A percentile compares a stretch with the other conserved stretches of the same genome.
These are phyloP conservation scores for Phytophthora fragariaefolia DNA, from an alignment of 352 stramenopile genomes.

Conservation along the genomic window DNA sequence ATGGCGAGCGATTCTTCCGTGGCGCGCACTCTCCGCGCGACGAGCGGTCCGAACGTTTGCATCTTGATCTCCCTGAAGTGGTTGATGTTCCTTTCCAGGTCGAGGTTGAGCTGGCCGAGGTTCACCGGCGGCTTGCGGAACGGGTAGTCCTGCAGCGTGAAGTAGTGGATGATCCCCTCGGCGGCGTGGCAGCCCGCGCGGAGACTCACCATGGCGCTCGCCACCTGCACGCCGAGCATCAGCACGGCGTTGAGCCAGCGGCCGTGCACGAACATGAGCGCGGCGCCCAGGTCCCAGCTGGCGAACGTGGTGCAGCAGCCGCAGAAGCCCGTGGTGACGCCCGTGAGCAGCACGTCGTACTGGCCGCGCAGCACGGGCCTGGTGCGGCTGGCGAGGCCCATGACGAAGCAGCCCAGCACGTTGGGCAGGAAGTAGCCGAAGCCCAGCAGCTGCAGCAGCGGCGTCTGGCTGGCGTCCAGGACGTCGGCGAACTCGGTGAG, in stretches of 20 bases:
- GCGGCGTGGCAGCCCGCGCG: conserved; percentile 50
- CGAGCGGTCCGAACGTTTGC: conserved; percentile 51
- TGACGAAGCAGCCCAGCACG: conserved; percentile 68
- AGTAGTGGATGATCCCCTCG: conserved; percentile 52
- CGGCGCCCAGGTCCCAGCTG: conserved; percentile 59
- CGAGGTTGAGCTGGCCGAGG: conserved; percentile 55
- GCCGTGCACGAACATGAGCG: conserved; percentile 57
- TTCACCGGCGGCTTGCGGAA: conserved; percentile 58
- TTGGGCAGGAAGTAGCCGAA: conserved; percentile 67
- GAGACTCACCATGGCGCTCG: conserved; percentile 51
- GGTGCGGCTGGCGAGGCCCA: conserved; percentile 52
- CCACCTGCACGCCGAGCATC: conserved; percentile 55
- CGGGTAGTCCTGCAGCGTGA: conserved; percentile 48
- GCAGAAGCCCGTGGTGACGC: conserved; percentile 73
- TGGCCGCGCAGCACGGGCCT: conserved; percentile 55
- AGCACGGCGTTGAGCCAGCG: conserved; percentile 57
- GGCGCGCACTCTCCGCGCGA: conserved; percentile 45
- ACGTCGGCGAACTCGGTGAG: conserved; percentile 54
- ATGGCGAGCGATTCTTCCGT: conserved; percentile 53
- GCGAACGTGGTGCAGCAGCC: conserved; percentile 74
- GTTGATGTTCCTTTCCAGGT: conserved; percentile 57
- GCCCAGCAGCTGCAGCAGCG: conserved; percentile 59
- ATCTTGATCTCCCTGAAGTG: conserved; percentile 53
- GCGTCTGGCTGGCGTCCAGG: conserved; percentile 44
- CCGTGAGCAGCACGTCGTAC: conserved; percentile 57